phyloP scores from a whole-genome alignment of 176 grass and related monocot genomes.

The Lolium multiflorum region DNA sequence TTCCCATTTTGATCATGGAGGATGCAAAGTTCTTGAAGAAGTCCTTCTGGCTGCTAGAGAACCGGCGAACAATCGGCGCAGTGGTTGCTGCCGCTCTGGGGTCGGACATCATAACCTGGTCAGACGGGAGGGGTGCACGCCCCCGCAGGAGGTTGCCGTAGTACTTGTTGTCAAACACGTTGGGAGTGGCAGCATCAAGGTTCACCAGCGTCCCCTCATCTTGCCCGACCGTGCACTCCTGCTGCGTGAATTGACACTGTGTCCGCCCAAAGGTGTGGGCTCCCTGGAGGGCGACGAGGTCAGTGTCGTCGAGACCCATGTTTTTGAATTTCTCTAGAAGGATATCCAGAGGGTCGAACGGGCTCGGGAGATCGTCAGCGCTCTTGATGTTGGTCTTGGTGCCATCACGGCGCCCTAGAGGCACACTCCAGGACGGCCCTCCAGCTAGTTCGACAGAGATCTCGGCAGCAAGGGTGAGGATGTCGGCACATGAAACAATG shows the following conservation, averaged over 20 bases:
- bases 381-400: constrained; percentile 36
- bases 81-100: no score
- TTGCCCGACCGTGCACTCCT: constrained; percentile 36
- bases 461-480: background rate
- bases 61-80: no score
- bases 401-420: constrained; percentile 56
- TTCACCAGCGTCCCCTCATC: background rate
- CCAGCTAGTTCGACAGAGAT: constrained; percentile 25
- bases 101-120: no score
- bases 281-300: constrained; percentile 63
- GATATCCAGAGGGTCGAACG: constrained; percentile 4
- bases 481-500: constrained; percentile 44
- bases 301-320: constrained; percentile 35
- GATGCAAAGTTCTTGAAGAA: no score
- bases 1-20: no score
- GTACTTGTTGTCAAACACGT: no score
- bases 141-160: no score
- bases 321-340: constrained; percentile 52
- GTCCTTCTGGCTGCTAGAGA: no score
- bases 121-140: no score
- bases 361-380: constrained; percentile 49
- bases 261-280: constrained; percentile 64
- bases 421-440: constrained; percentile 52
- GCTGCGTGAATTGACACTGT: constrained; percentile 18
- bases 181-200: no score